These are phyloP conservation scores for Nicotiana sylvestris DNA, from an alignment of 257 asterid genomes.

Conservation along the genomic window DNA sequence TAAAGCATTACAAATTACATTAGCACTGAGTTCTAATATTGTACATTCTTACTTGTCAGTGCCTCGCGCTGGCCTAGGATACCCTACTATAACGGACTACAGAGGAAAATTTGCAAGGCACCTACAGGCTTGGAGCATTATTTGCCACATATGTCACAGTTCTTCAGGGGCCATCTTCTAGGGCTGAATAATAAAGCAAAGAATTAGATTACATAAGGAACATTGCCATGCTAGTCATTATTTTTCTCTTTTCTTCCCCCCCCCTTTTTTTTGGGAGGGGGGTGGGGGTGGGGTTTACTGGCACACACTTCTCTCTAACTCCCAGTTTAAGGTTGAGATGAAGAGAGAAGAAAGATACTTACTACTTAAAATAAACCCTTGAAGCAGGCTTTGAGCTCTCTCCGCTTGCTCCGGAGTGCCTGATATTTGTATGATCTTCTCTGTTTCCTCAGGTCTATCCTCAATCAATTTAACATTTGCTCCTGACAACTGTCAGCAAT, in stretches of 20 bases:
- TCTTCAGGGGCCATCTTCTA: constrained; percentile 59
- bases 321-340: background rate
- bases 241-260: background rate
- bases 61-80: background rate
- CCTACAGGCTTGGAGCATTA: background rate
- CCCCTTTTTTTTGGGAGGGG: background rate
- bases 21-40: background rate
- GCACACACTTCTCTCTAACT: background rate
- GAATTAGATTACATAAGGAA: background rate
- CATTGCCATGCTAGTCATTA: background rate
- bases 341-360: constrained; percentile 29
- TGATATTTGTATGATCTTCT: constrained; percentile 77
- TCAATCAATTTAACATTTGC: constrained; percentile 78
- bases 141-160: constrained; percentile 7
- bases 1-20: constrained; percentile 1
- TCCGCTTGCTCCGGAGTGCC: constrained; percentile 96
- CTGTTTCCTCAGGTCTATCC: constrained; percentile 55
- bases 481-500: constrained; percentile 65
- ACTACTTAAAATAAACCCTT: constrained; percentile 95
- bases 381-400: constrained; percentile 95
- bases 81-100: background rate
- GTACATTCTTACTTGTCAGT: constrained; percentile 11
- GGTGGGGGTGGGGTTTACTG: background rate
- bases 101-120: background rate
- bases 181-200: constrained; percentile 41